Conservation (phyloP, 1,284 basidiomycete genomes). For the Porogramme epimiltina region DNA sequence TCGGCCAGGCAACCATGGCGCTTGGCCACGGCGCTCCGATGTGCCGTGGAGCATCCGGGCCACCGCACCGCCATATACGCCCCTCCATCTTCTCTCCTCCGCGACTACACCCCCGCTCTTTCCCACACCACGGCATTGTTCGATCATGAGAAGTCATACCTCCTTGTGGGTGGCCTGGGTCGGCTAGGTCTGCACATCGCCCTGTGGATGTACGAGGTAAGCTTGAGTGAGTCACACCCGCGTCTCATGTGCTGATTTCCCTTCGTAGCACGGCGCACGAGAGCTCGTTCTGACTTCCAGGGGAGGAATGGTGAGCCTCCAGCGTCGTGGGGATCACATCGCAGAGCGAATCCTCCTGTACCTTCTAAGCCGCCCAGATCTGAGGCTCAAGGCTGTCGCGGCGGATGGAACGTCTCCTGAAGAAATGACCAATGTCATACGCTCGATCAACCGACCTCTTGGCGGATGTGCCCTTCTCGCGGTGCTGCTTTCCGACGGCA, state of each 20-base stretch:
- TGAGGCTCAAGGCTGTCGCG: conserved; percentile 31
- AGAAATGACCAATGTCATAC: conserved; percentile 19
- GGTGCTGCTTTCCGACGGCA: conserved; percentile 33
- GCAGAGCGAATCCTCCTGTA: conserved; percentile 32
- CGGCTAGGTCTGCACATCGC: conserved; percentile 35
- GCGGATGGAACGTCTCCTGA: conserved; percentile 31
- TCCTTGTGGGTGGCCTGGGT: conserved; percentile 23
- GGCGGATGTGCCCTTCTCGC: conserved; percentile 41
- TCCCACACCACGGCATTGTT: neutral
- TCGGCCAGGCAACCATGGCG: conserved; percentile 5
- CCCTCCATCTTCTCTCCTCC: no score
- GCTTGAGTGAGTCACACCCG: neutral
- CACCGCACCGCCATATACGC: no score
- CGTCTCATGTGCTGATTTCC: neutral
- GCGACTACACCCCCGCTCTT: no score
- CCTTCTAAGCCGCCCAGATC: conserved; percentile 30
- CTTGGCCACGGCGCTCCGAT: conserved; percentile 9
- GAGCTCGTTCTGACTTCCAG: conserved; percentile 41
- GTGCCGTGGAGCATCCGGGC: no score
- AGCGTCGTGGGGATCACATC: conserved; percentile 23
- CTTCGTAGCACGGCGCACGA: conserved; percentile 37
- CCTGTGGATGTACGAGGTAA: conserved; percentile 43
- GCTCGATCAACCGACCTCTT: conserved; percentile 22
- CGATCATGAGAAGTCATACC: conserved; percentile 15
- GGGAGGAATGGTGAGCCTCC: conserved; percentile 30